phyloP scores from a whole-genome alignment of 2,329 filamentous ascomycete genomes.

The Fusarium euwallaceae region DNA sequence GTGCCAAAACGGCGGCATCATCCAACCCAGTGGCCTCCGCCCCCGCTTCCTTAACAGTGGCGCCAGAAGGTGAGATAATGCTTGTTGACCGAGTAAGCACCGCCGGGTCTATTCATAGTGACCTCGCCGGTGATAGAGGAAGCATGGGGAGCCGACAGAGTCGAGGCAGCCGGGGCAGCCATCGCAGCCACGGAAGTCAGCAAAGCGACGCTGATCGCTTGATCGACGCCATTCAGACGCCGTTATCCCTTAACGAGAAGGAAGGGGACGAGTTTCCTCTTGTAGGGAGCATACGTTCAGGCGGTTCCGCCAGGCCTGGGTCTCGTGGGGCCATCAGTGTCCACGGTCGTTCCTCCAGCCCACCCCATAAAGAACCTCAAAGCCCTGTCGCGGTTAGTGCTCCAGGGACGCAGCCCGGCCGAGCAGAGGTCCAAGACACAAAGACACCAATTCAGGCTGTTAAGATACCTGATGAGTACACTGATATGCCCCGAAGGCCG shows the following conservation, averaged over 20 bases:
- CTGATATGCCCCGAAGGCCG: slow-evolving; percentile 49
- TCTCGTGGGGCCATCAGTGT: slow-evolving; percentile 15
- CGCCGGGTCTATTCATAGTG: slow-evolving; percentile 26
- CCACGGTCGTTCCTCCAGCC: slow-evolving; percentile 30
- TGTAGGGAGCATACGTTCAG: slow-evolving; percentile 22
- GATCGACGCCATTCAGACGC: slow-evolving; percentile 78
- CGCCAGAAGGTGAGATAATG: slow-evolving; percentile 68
- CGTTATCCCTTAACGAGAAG: slow-evolving; percentile 58
- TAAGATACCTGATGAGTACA: slow-evolving; percentile 63
- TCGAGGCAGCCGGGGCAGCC: slow-evolving; percentile 56
- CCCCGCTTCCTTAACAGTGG: slow-evolving; percentile 44
- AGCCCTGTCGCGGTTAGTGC: slow-evolving; percentile 36
- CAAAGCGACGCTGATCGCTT: slow-evolving; percentile 76
- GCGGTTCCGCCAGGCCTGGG: slow-evolving; percentile 14
- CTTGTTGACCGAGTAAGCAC: slow-evolving; percentile 66
- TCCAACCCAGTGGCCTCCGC: slow-evolving; percentile 36
- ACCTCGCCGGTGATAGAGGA: slow-evolving; percentile 15
- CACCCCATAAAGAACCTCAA: slow-evolving; percentile 2
- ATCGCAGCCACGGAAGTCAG: slow-evolving; percentile 61
- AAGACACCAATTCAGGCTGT: slow-evolving; percentile 62
- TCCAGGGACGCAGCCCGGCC: slow-evolving; percentile 49
- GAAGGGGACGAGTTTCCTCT: slow-evolving; percentile 52
- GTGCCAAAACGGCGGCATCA: slow-evolving; percentile 14
- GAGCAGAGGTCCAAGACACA: slow-evolving; percentile 57
- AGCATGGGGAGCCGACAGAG: slow-evolving; percentile 51